Evolutionary conservation across 331 rosid genomes (phyloP).

Genomic region (Spiraea crenata): DNA sequence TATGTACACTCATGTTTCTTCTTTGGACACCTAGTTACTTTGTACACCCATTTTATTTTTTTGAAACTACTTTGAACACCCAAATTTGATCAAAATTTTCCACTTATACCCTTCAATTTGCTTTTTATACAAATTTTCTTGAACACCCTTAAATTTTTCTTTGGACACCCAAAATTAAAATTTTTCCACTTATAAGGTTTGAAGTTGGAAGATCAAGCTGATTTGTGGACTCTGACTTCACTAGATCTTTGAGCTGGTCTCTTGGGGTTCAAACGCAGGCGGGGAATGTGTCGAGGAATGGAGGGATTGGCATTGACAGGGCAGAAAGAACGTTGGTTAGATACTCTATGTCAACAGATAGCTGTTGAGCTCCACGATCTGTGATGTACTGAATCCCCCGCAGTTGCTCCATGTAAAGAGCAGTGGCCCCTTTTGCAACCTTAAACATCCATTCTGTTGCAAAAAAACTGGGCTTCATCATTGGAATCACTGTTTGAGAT

Average conservation of each 20-base stretch:
- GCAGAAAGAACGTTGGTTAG: conserved; percentile 92
- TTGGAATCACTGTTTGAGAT: conserved; percentile 69
- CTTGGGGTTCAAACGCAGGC: conserved; percentile 72
- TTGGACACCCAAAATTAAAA: too few species aligned
- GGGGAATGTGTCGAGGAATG: conserved; percentile 70
- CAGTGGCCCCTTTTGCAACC: conserved; percentile 98
- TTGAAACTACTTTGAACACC: too few species aligned
- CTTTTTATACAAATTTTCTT: too few species aligned
- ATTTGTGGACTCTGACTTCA: conserved; percentile 60
- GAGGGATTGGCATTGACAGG: conserved; percentile 83
- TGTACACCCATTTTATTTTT: too few species aligned
- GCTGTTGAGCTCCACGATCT: conserved; percentile 90
- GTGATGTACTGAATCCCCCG: conserved; percentile 81
- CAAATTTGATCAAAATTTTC: too few species aligned
- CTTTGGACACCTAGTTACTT: too few species aligned
- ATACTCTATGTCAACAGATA: conserved; percentile 89
- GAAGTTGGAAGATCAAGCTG: conserved; percentile 86
- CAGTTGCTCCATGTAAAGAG: conserved; percentile 85
- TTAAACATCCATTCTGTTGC: conserved; percentile 99
- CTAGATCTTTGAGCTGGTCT: conserved; percentile 71
- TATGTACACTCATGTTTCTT: too few species aligned
- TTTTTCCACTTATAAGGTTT: conserved; percentile 82
- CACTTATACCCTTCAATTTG: too few species aligned
- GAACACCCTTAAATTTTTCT: too few species aligned
- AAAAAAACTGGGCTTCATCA: conserved; percentile 94